Conservation (phyloP, 1,284 basidiomycete genomes). For the Cutaneotrichosporon curvatum region DNA sequence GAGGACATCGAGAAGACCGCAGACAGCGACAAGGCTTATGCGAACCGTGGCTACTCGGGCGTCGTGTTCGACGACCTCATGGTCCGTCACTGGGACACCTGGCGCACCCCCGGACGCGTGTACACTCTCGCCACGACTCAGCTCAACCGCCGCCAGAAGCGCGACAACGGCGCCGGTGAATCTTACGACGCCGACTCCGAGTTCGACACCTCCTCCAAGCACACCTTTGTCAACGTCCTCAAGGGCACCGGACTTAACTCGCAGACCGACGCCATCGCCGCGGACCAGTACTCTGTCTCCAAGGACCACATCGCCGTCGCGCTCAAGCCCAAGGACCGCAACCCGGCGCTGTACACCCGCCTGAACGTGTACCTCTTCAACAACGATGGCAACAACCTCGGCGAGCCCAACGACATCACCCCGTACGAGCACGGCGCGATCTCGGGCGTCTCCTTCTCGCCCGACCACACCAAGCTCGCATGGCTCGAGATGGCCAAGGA, state of each 20-base stretch:
- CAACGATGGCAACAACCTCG: slow-evolving; percentile 16
- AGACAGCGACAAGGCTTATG: slow-evolving; percentile 62
- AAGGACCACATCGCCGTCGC: slow-evolving; percentile 66
- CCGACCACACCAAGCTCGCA: slow-evolving; percentile 62
- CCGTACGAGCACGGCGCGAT: slow-evolving; percentile 75
- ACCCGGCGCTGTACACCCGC: slow-evolving; percentile 54
- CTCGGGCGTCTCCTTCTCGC: slow-evolving; percentile 60
- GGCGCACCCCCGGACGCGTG: slow-evolving; percentile 64
- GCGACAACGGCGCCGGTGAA: slow-evolving; percentile 6
- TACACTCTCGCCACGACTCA: slow-evolving; percentile 31
- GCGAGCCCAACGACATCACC: slow-evolving; percentile 52
- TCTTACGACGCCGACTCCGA: slow-evolving; percentile 24
- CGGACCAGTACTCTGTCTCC: slow-evolving; percentile 55
- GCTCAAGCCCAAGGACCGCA: slow-evolving; percentile 68
- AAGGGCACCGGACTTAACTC: slow-evolving; percentile 57
- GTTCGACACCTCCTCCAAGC: slow-evolving; percentile 27
- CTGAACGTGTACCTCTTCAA: slow-evolving; percentile 46
- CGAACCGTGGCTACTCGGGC: slow-evolving; percentile 63
- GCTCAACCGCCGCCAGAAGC: slow-evolving; percentile 47
- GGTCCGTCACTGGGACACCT: slow-evolving; percentile 83
- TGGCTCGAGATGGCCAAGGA: slow-evolving; percentile 82
- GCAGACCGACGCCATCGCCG: slow-evolving; percentile 69
- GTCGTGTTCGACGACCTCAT: slow-evolving; percentile 70
- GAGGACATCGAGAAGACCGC: slow-evolving; percentile 60
- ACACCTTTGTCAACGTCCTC: slow-evolving; percentile 56